Evolutionary conservation across 768 basidiomycete genomes (phyloP).

Genomic region (Cystofilobasidium bisporidii): DNA sequence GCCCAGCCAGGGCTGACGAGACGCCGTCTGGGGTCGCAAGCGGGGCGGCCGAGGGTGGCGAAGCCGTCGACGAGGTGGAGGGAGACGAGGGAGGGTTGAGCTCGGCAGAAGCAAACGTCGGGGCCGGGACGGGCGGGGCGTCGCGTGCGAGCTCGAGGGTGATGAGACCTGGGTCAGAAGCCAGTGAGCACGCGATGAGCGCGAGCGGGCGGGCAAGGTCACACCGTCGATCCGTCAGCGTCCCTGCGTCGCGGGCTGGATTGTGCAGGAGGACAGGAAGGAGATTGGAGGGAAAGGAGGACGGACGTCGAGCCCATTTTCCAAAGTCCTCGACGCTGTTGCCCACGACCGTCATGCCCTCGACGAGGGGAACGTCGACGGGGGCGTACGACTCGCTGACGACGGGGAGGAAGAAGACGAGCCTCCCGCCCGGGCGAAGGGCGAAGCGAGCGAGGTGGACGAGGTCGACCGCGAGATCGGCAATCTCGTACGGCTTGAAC

Average conservation of each 20-base stretch:
- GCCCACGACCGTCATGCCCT: slow-evolving; percentile 79
- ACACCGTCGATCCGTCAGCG: not conserved
- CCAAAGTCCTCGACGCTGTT: slow-evolving; percentile 61
- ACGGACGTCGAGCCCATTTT: slow-evolving; percentile 37
- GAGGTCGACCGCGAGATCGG: slow-evolving; percentile 68
- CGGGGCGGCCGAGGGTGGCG: too few species aligned
- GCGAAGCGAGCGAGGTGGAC: slow-evolving; percentile 71
- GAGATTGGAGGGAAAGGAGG: slow-evolving; percentile 44
- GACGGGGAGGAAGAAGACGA: slow-evolving; percentile 77
- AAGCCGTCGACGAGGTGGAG: not conserved
- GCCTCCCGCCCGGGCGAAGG: slow-evolving; percentile 70
- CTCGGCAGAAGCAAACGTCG: slow-evolving; percentile 46
- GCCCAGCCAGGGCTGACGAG: too few species aligned
- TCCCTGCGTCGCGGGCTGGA: too few species aligned
- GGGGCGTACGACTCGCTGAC: slow-evolving; percentile 84
- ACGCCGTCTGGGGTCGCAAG: too few species aligned
- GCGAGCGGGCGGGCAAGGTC: not conserved
- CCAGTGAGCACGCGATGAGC: too few species aligned
- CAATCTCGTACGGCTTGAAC: slow-evolving; percentile 83
- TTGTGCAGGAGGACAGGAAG: too few species aligned
- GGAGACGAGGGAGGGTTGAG: not conserved
- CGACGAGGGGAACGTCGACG: slow-evolving; percentile 65
- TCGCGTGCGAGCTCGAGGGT: slow-evolving; percentile 38
- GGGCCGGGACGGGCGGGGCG: slow-evolving; percentile 42
- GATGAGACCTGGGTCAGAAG: slow-evolving; percentile 21